phyloP scores from a whole-genome alignment of 768 basidiomycete genomes.

The Dacryopinax spathularia region DNA sequence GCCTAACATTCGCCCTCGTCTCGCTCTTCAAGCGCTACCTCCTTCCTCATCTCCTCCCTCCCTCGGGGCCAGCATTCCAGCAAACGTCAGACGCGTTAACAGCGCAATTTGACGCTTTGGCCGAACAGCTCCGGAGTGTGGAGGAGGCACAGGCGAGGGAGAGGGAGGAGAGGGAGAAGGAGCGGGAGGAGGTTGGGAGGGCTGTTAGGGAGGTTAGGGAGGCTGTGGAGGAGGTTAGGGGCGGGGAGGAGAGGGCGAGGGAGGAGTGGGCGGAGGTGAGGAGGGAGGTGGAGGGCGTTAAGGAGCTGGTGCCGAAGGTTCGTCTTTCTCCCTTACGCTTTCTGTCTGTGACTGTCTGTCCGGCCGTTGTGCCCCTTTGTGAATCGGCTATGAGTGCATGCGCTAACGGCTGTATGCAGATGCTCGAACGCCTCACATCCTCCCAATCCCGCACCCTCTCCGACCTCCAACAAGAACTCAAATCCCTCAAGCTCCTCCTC shows the following conservation, averaged over 20 bases:
- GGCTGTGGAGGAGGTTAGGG: slow-evolving; percentile 59
- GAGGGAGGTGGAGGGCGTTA: slow-evolving; percentile 77
- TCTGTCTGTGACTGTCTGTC: too few relatives aligned
- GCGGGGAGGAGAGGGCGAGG: slow-evolving; percentile 60
- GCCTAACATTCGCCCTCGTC: slow-evolving; percentile 63
- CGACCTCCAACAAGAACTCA: slow-evolving; percentile 86
- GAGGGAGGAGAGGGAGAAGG: slow-evolving; percentile 57
- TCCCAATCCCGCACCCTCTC: slow-evolving; percentile 65
- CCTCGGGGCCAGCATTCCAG: slow-evolving; percentile 77
- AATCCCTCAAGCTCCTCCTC: slow-evolving; percentile 81
- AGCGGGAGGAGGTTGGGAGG: slow-evolving; percentile 55
- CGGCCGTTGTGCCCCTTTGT: too few relatives aligned
- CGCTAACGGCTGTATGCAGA: slow-evolving; percentile 35
- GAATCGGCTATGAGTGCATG: neutral
- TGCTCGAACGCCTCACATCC: slow-evolving; percentile 88
- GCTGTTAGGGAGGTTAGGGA: slow-evolving; percentile 57
- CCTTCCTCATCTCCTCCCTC: slow-evolving; percentile 79
- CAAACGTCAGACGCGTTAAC: slow-evolving; percentile 69
- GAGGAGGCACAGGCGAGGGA: slow-evolving; percentile 62
- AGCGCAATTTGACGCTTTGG: slow-evolving; percentile 81
- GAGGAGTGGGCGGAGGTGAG: slow-evolving; percentile 86
- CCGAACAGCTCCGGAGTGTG: slow-evolving; percentile 65
- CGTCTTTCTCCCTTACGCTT: slow-evolving; percentile 10
- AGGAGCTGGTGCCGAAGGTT: slow-evolving; percentile 89
- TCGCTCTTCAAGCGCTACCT: slow-evolving; percentile 43